Evolutionary conservation across 2,329 filamentous ascomycete species (phyloP), one percentile per base, ranked within the genome.

Genomic region (Plenodomus lindquistii): DNA sequence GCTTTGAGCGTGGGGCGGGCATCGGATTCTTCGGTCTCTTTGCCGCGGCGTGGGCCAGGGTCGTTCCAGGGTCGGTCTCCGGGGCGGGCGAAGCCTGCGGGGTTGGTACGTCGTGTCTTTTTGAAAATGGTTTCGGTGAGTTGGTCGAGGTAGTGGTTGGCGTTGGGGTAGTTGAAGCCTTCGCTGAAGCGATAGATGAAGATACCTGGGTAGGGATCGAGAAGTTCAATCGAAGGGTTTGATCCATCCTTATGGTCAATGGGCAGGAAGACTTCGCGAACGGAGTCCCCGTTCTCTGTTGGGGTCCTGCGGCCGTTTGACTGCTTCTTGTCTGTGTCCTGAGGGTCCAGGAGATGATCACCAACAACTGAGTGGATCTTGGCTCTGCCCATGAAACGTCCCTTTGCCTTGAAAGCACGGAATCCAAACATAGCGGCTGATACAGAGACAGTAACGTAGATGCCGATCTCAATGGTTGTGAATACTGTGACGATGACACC

Each of bases 111-210:
- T 36, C 88, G 85, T 4, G 92, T 97, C 54, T 86, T 76, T 41
- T 70, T 60, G 56, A 79, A 77, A 35, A 79, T 74, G 9, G 64
- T 66, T 1, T 70, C 55, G 1, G 71, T 67, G 48, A 79, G 67
- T 63, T 90, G 83, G 64, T 97, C 91, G 38, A 96, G 82, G 53
- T 95, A 91, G 70, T 91, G 87, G 65, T 91, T 91, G 19, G 91
- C 91, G 62, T 97, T 99, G 48, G 92, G 91, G 67, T 97, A 99
- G 75, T 94, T 96, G 81, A 96, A 96, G 39, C 92, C 91, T 76
- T 97, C 93, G 0, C 89, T 88, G 73, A 99, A 97, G 37, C 93
- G 85, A 77, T 97, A 97, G 66, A 99, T 96, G 75, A 97, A 97
- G 62, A 99, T 83, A 42, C 94, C 94, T 0, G 93, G 93, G 63